These are phyloP conservation scores for Aspergillus nanangensis DNA, from an alignment of 495 filamentous ascomycete genomes.

Conservation along the genomic window DNA sequence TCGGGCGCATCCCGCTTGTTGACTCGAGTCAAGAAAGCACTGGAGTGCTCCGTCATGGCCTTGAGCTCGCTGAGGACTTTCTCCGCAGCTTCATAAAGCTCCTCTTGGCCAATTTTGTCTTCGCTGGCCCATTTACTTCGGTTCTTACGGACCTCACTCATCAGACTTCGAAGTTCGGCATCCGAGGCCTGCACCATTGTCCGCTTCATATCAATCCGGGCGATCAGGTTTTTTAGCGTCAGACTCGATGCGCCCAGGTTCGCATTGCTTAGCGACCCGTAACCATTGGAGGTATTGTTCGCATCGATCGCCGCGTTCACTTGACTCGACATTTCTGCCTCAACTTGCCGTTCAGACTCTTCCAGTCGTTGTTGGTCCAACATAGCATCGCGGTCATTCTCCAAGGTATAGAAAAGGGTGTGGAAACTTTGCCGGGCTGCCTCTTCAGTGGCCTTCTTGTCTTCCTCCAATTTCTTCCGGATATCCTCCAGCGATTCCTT, in stretches of 20 bases:
- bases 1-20: conserved; percentile 97
- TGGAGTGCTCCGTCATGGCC: conserved; percentile 93
- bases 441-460: conserved; percentile 89
- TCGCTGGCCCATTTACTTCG: conserved; percentile 98
- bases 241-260: conserved; percentile 97
- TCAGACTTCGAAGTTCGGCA: conserved; percentile 81
- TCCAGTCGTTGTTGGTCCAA: conserved; percentile 95
- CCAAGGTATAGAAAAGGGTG: conserved; percentile 88
- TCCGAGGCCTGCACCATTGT: conserved; percentile 85
- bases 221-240: conserved; percentile 93
- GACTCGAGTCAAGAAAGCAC: conserved; percentile 84
- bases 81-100: conserved; percentile 93
- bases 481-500: conserved; percentile 75
- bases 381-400: conserved; percentile 94
- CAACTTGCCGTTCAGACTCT: conserved; percentile 91
- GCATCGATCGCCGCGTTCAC: conserved; percentile 41
- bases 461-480: conserved; percentile 88
- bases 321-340: conserved; percentile 84
- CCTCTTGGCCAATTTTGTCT: conserved; percentile 93
- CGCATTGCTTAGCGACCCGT: conserved; percentile 84
- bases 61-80: conserved; percentile 95
- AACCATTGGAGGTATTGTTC: conserved; percentile 50
- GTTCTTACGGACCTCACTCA: conserved; percentile 96
- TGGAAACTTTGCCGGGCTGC: conserved; percentile 84
- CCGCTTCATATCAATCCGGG: conserved; percentile 87